These are phyloP conservation scores for Crithidia sp. DNA, from an alignment of 208 protist species.

Conservation along the genomic window DNA sequence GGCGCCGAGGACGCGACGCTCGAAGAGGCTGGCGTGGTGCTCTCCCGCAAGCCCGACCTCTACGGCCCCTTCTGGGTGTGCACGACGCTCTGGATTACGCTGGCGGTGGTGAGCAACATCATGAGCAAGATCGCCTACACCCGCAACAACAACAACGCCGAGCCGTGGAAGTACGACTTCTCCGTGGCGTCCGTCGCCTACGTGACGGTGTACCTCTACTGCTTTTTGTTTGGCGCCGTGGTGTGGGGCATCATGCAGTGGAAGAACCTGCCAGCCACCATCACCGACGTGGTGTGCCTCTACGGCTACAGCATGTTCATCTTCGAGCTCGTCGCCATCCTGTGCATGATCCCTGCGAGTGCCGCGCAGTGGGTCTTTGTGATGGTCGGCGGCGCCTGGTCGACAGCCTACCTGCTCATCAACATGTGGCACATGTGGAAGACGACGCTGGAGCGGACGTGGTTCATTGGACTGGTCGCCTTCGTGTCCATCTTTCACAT, in stretches of 20 bases:
- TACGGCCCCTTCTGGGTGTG: constrained; percentile 93
- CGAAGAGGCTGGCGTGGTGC: constrained; percentile 50
- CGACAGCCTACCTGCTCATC: constrained; percentile 69
- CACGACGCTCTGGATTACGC: constrained; percentile 89
- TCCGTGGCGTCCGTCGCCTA: constrained; percentile 71
- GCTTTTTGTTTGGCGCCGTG: constrained; percentile 71
- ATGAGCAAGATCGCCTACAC: constrained; percentile 74
- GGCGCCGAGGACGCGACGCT: constrained; percentile 29
- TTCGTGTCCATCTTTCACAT: constrained; percentile 73
- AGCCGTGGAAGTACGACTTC: constrained; percentile 82
- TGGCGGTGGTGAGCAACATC: constrained; percentile 86
- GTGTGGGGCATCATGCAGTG: constrained; percentile 90
- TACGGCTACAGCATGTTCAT: constrained; percentile 93
- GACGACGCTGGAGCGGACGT: constrained; percentile 56
- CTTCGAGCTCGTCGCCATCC: constrained; percentile 70
- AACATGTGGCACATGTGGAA: constrained; percentile 89
- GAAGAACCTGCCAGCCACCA: constrained; percentile 73
- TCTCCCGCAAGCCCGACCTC: constrained; percentile 74
- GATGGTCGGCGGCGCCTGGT: constrained; percentile 72
- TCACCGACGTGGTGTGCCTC: constrained; percentile 79
- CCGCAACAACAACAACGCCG: constrained; percentile 23
- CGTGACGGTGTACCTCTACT: constrained; percentile 86
- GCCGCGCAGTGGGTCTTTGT: constrained; percentile 79
- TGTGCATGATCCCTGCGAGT: constrained; percentile 77
- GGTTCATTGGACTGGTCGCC: constrained; percentile 70